Evolutionary conservation across 2,329 filamentous ascomycete species (phyloP).

Genomic region (Ambrosiella xylebori): DNA sequence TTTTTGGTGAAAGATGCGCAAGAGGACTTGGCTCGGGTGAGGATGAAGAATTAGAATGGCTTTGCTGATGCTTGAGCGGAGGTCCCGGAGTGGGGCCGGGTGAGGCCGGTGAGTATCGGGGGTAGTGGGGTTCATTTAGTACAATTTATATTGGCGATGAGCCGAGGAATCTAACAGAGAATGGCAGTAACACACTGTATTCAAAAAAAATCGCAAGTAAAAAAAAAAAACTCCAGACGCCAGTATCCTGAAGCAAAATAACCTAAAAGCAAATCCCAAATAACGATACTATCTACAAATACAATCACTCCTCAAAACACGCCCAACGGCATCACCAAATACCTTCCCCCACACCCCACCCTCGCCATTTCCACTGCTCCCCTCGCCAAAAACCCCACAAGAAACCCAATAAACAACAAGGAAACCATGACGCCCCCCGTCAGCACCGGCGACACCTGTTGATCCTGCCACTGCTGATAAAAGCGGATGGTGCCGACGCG

Average conservation of each 20-base stretch:
- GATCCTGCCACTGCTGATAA: slow-evolving; percentile 19
- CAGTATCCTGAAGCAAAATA: neutral
- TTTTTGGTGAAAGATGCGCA: slow-evolving; percentile 75
- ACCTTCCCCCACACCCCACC: neutral
- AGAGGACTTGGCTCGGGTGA: slow-evolving; percentile 52
- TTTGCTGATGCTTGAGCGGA: neutral
- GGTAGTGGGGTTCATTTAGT: too few relatives aligned
- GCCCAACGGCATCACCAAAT: slow-evolving; percentile 6
- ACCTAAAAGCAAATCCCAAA: neutral
- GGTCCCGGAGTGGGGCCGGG: neutral
- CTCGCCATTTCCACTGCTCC: neutral
- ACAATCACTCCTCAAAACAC: neutral
- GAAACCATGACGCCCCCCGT: slow-evolving; percentile 15
- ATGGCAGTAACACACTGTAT: too few relatives aligned
- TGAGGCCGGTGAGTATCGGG: too few relatives aligned
- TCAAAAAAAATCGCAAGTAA: neutral
- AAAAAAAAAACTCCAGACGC: neutral
- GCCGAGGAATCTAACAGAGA: too few relatives aligned
- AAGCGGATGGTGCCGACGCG: slow-evolving; percentile 19
- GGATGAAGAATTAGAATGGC: slow-evolving; percentile 11
- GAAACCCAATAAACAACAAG: slow-evolving; percentile 16
- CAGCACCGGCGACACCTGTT: slow-evolving; percentile 16
- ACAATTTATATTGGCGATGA: too few relatives aligned
- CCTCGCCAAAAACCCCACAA: slow-evolving; percentile 12
- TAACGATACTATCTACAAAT: neutral